Evolutionary conservation across 2,329 filamentous ascomycete species (phyloP).

Genomic region (Cyphellophora attinorum): DNA sequence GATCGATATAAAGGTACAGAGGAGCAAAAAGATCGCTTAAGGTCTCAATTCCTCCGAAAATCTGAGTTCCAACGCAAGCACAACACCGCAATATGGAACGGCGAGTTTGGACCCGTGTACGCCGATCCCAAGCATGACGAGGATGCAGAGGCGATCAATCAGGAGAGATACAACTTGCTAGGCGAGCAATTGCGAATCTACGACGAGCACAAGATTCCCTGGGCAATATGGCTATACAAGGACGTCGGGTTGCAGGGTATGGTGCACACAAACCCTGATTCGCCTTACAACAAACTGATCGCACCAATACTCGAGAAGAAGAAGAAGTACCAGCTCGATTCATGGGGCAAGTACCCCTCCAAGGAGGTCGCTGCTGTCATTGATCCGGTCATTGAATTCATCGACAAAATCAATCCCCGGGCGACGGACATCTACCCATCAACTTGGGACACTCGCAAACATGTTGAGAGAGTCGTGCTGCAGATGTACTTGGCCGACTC

Average conservation of each 20-base stretch:
- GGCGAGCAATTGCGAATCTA: conserved; percentile 42
- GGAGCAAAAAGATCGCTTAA: conserved; percentile 32
- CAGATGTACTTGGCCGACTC: conserved; percentile 42
- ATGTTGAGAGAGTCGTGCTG: conserved; percentile 35
- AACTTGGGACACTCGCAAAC: conserved; percentile 41
- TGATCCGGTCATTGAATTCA: conserved; percentile 33
- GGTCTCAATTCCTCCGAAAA: conserved; percentile 36
- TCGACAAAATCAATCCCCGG: conserved; percentile 34
- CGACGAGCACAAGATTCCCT: conserved; percentile 41
- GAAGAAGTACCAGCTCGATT: conserved; percentile 41
- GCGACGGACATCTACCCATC: conserved; percentile 36
- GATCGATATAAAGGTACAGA: conserved; percentile 28
- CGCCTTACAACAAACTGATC: conserved; percentile 41
- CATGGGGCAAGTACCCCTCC: conserved; percentile 40
- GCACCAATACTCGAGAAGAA: conserved; percentile 49
- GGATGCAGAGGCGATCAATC: conserved; percentile 19
- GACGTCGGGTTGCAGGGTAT: conserved; percentile 49
- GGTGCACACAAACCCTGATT: conserved; percentile 37
- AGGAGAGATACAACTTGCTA: conserved; percentile 38
- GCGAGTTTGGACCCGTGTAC: conserved; percentile 41
- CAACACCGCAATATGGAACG: conserved; percentile 40
- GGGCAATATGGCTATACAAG: conserved; percentile 53
- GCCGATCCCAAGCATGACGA: conserved; percentile 10
- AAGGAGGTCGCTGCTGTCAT: conserved; percentile 35
- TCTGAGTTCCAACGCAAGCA: conserved; percentile 35